A percentile compares a stretch with the other conserved stretches of the same genome.
These are phyloP conservation scores for Phytophthora pluvialis DNA, from an alignment of 352 stramenopile species.

Conservation along the genomic window DNA sequence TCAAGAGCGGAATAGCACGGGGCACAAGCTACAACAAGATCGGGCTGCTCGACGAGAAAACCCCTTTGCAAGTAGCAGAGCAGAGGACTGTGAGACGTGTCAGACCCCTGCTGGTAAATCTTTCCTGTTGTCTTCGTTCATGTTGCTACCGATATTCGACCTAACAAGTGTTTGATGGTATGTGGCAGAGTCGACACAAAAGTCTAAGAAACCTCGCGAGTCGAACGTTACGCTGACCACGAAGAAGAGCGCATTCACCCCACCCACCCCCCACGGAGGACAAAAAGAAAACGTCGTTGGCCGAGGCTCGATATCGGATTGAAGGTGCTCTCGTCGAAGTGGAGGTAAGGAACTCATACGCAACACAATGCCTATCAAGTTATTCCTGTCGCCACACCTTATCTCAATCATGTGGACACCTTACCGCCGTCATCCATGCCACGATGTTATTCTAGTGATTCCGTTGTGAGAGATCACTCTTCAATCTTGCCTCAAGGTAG, in stretches of 20 bases:
- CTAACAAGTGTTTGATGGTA: neutral
- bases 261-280: too few species aligned
- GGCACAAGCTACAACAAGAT: neutral
- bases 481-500: neutral
- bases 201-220: neutral
- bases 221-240: too few species aligned
- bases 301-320: neutral
- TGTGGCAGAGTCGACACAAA: neutral
- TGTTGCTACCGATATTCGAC: neutral
- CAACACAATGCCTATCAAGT: neutral
- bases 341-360: too few species aligned
- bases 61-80: neutral
- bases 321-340: too few species aligned
- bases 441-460: neutral
- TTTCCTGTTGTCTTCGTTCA: too few species aligned
- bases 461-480: neutral
- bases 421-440: too few species aligned
- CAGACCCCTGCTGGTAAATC: neutral
- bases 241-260: too few species aligned
- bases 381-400: neutral
- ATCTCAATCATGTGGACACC: neutral
- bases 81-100: constrained; percentile 3
- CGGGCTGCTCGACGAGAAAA: neutral
- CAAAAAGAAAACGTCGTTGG: constrained; percentile 5
- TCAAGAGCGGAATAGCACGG: neutral